A percentile compares a stretch with the other conserved stretches of the same genome.
Evolutionary conservation across 2,329 filamentous ascomycete genomes (phyloP).

Genomic region (Beauveria asiatica): DNA sequence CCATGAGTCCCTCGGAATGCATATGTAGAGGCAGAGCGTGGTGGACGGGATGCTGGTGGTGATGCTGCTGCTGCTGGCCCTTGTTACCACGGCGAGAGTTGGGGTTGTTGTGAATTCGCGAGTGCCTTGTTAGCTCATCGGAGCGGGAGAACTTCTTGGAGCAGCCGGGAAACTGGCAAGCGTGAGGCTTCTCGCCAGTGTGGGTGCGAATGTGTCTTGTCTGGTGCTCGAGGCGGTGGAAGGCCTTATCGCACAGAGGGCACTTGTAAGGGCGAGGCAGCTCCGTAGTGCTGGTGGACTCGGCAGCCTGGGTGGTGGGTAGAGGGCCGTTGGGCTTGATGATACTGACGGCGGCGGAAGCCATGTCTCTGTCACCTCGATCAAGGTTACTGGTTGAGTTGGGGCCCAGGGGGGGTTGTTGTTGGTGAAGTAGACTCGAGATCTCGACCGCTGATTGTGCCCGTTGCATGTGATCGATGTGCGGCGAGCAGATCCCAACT

Average conservation of each 20-base stretch:
- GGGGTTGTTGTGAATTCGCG: slow-evolving; percentile 97
- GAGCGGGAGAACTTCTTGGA: slow-evolving; percentile 95
- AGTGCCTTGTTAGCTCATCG: slow-evolving; percentile 93
- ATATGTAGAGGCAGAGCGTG: slow-evolving; percentile 35
- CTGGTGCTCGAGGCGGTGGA: slow-evolving; percentile 96
- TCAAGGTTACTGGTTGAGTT: slow-evolving; percentile 20
- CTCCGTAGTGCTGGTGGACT: slow-evolving; percentile 48
- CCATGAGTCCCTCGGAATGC: slow-evolving; percentile 61
- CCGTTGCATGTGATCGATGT: slow-evolving; percentile 62
- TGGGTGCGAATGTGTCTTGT: slow-evolving; percentile 87
- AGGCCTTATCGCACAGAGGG: slow-evolving; percentile 95
- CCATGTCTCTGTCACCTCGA: slow-evolving; percentile 37
- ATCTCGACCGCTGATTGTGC: slow-evolving; percentile 67
- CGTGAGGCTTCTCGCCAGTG: slow-evolving; percentile 96
- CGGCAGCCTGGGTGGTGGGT: slow-evolving; percentile 51
- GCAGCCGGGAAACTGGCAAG: slow-evolving; percentile 90
- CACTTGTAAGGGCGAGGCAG: slow-evolving; percentile 97
- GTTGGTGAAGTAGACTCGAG: slow-evolving; percentile 63
- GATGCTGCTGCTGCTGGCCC: slow-evolving; percentile 37
- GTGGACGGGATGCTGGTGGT: slow-evolving; percentile 28
- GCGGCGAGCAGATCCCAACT: slow-evolving; percentile 11
- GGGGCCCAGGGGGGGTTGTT: slow-evolving; percentile 17
- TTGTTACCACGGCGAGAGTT: slow-evolving; percentile 94
- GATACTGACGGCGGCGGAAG: slow-evolving; percentile 41
- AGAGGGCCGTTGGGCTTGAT: slow-evolving; percentile 55